These are phyloP conservation scores for Moricandia moricandioides DNA, from an alignment of 345 rosid genomes.

Conservation along the genomic window DNA sequence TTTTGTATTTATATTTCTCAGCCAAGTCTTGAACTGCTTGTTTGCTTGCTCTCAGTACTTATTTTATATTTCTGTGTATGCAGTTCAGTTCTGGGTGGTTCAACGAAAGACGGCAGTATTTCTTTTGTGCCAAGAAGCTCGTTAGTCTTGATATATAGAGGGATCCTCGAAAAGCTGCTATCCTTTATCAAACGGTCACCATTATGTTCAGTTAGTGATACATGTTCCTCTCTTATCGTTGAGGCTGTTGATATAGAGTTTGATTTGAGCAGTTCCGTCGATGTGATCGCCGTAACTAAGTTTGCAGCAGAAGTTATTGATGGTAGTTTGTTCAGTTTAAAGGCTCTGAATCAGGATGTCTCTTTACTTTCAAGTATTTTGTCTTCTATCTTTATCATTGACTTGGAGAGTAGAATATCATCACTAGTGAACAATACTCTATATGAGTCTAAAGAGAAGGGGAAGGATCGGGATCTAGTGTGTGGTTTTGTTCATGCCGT, in stretches of 20 bases:
- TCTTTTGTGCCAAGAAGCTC: conserved; percentile 61
- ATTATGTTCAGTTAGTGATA: conserved; percentile 56
- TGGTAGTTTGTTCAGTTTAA: conserved; percentile 62
- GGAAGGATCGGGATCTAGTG: conserved; percentile 41
- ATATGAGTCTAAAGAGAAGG: conserved; percentile 35
- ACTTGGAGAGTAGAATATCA: conserved; percentile 64
- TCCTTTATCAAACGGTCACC: conserved; percentile 59
- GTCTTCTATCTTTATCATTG: conserved; percentile 59
- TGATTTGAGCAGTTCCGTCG: conserved; percentile 32
- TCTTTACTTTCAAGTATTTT: conserved; percentile 53
- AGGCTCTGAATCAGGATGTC: conserved; percentile 49
- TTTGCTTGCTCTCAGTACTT: conserved; percentile 19
- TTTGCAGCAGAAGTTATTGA: conserved; percentile 64
- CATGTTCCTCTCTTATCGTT: conserved; percentile 42
- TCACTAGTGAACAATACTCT: conserved; percentile 25
- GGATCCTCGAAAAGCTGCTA: conserved; percentile 49
- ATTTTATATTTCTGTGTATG: conserved; percentile 32
- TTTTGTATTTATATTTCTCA: neutral
- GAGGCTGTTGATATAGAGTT: conserved; percentile 32
- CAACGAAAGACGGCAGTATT: conserved; percentile 43
- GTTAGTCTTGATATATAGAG: conserved; percentile 46
- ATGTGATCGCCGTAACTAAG: conserved; percentile 45
- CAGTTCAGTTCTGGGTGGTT: conserved; percentile 84
- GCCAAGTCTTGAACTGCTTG: conserved; percentile 11
- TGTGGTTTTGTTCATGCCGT: conserved; percentile 46